Evolutionary conservation across 495 filamentous ascomycete species (phyloP).

Genomic region (Aspergillus cristatus): DNA sequence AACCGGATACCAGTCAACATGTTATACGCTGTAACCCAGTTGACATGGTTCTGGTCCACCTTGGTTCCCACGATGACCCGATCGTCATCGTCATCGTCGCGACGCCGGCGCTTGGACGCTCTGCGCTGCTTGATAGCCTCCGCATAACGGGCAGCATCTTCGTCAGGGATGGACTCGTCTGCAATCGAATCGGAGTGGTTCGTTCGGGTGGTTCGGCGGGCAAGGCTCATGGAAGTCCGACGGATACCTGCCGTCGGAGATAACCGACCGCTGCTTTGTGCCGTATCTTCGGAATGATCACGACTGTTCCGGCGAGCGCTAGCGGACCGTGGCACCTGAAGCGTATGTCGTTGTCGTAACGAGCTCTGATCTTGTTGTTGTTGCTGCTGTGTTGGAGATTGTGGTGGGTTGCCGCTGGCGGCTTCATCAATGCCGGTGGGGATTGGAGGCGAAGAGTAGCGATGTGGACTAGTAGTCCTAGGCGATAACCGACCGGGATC

Average conservation of each 20-base stretch:
- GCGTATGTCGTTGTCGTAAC: slow-evolving; percentile 76
- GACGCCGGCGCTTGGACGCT: slow-evolving; percentile 67
- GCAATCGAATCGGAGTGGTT: slow-evolving; percentile 53
- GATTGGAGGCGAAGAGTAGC: slow-evolving; percentile 70
- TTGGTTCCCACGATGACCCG: slow-evolving; percentile 93
- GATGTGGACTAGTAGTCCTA: slow-evolving; percentile 43
- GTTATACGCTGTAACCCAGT: slow-evolving; percentile 98
- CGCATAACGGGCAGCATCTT: slow-evolving; percentile 85
- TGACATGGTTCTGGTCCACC: slow-evolving; percentile 93
- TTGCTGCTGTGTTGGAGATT: too few relatives aligned
- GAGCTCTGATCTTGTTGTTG: slow-evolving; percentile 10
- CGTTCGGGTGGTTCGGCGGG: slow-evolving; percentile 70
- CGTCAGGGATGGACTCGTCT: slow-evolving; percentile 58
- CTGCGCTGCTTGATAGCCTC: slow-evolving; percentile 86
- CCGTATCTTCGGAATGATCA: slow-evolving; percentile 54
- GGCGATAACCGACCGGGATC: slow-evolving; percentile 31
- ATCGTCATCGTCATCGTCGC: slow-evolving; percentile 90
- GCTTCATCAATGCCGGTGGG: slow-evolving; percentile 36
- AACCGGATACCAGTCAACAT: slow-evolving; percentile 99
- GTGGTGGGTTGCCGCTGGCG: slow-evolving; percentile 3
- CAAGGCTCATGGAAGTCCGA: slow-evolving; percentile 73
- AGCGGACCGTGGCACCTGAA: slow-evolving; percentile 67
- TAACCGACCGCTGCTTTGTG: slow-evolving; percentile 66
- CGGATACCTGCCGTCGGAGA: slow-evolving; percentile 67
- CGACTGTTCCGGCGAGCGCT: slow-evolving; percentile 44